Evolutionary conservation across 1,284 basidiomycete species (phyloP).

Genomic region (Kalmanozyma brasiliensis): DNA sequence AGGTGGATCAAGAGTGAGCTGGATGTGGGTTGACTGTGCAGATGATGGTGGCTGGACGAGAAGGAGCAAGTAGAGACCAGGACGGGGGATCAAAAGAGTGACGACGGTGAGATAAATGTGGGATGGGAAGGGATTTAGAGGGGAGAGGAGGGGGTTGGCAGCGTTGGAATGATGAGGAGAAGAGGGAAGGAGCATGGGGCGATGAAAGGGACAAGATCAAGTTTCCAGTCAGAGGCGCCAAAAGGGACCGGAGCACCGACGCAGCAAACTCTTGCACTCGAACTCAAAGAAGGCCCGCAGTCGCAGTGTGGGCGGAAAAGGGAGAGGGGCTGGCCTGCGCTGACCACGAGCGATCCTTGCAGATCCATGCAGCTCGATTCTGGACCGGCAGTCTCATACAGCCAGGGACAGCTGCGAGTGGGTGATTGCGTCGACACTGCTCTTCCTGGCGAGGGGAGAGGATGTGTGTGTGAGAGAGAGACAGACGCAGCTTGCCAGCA

Average conservation of each 20-base stretch:
- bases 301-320: no score
- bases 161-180: background rate
- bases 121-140: background rate
- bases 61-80: no score
- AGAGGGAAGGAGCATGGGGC: slow-evolving; percentile 1
- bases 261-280: background rate
- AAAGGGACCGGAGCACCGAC: slow-evolving; percentile 10
- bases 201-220: background rate
- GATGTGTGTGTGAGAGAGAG: no score
- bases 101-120: slow-evolving; percentile 22
- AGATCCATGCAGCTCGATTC: no score
- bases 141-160: slow-evolving; percentile 1
- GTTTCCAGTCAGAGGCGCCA: background rate
- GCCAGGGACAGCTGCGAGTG: background rate
- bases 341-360: no score
- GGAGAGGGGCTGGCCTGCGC: no score
- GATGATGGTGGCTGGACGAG: slow-evolving; percentile 3
- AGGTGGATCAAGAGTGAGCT: background rate
- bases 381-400: background rate
- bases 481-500: no score
- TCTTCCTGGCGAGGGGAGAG: no score
- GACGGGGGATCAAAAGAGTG: slow-evolving; percentile 36
- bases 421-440: no score
- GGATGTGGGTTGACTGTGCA: slow-evolving; percentile 1
- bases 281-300: no score